These are phyloP conservation scores for Papilionanthe hybrid DNA, from an alignment of 116 monocot genomes.

Conservation along the genomic window DNA sequence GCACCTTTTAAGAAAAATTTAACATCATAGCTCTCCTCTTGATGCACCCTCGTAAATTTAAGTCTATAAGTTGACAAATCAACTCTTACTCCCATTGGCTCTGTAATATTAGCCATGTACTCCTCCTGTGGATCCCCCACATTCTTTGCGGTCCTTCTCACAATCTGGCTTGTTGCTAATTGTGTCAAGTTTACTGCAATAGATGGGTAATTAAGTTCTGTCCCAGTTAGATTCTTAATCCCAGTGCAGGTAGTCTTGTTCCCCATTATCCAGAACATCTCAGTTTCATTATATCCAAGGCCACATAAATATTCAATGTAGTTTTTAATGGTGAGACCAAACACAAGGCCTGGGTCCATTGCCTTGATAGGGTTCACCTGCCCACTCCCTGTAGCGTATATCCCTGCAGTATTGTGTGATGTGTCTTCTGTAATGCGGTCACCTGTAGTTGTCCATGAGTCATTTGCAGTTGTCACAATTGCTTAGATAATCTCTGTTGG, in stretches of 20 bases:
- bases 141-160: not conserved
- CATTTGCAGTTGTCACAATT: not conserved
- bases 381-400: slow-evolving; percentile 15
- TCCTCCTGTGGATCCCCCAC: not conserved
- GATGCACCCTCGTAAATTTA: not conserved
- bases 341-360: slow-evolving; percentile 24
- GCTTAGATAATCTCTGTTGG: not conserved
- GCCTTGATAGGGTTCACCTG: slow-evolving; percentile 16
- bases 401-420: not conserved
- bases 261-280: no score
- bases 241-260: no score
- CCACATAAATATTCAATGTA: no score
- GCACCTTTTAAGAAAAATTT: not conserved
- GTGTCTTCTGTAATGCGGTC: not conserved
- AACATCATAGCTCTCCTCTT: not conserved
- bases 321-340: no score
- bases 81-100: not conserved
- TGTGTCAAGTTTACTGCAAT: slow-evolving; percentile 5
- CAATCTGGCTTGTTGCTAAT: no score
- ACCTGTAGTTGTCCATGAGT: not conserved
- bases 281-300: no score
- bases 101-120: not conserved
- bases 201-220: slow-evolving; percentile 22
- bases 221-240: no score
- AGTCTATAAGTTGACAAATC: not conserved